Evolutionary conservation across 495 filamentous ascomycete species (phyloP).

Genomic region (Lasiosphaeria miniovina): DNA sequence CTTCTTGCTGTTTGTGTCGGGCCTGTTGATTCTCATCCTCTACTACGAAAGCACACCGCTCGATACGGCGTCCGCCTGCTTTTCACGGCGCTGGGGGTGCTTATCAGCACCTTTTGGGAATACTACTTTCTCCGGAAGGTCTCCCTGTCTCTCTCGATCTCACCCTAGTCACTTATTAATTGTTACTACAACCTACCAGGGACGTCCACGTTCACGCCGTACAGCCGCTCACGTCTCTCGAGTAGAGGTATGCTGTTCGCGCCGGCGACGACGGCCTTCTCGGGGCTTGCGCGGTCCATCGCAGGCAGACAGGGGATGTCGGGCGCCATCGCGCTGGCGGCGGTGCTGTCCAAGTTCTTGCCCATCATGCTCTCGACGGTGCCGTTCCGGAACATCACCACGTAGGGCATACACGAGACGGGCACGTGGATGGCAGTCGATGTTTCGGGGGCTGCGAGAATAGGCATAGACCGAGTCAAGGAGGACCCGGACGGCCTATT

Average conservation of each 20-base stretch:
- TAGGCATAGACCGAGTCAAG: too few relatives aligned
- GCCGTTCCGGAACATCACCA: slow-evolving; percentile 35
- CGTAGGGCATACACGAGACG: slow-evolving; percentile 27
- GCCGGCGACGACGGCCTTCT: slow-evolving; percentile 1
- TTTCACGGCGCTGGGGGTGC: slow-evolving; percentile 34
- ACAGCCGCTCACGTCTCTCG: background rate
- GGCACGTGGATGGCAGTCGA: slow-evolving; percentile 33
- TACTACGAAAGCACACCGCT: slow-evolving; percentile 36
- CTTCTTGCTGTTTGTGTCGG: slow-evolving; percentile 24
- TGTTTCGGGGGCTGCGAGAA: too few relatives aligned
- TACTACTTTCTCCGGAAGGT: slow-evolving; percentile 6
- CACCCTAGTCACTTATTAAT: too few relatives aligned
- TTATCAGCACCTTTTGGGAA: slow-evolving; percentile 22
- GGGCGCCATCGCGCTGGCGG: slow-evolving; percentile 23
- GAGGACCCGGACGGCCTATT: too few relatives aligned
- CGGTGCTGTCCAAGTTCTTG: slow-evolving; percentile 36
- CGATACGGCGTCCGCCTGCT: slow-evolving; percentile 37
- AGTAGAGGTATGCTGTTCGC: background rate
- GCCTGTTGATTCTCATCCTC: slow-evolving; percentile 36
- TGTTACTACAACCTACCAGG: too few relatives aligned
- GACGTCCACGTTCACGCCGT: background rate
- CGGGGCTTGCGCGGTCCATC: background rate
- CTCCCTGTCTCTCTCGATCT: too few relatives aligned
- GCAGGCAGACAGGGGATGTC: background rate
- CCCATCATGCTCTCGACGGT: slow-evolving; percentile 40